phyloP scores from a whole-genome alignment of 164 flowering plant genomes.

The Nymphaea colorata region DNA sequence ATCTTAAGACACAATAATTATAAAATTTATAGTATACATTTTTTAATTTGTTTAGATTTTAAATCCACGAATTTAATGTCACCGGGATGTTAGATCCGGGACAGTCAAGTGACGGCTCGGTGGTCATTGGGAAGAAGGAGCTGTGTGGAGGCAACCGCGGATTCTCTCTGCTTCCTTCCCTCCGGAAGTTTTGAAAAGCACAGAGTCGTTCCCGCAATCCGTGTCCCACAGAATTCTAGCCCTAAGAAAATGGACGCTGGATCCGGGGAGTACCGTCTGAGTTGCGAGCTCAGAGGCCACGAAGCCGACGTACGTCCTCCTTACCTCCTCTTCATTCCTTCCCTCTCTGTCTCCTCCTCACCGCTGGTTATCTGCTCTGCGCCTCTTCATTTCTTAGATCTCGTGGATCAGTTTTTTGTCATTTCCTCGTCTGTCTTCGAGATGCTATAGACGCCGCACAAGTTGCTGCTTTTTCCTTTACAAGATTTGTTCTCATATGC shows the following conservation, averaged over 20 bases:
- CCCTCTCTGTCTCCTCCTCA: neutral
- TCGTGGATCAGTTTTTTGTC: neutral
- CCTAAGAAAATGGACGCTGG: conserved; percentile 37
- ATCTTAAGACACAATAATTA: no score
- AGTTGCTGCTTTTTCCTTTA: neutral
- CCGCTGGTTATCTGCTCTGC: no score
- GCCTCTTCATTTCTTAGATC: neutral
- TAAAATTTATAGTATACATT: no score
- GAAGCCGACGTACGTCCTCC: conserved; percentile 46
- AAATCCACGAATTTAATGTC: no score
- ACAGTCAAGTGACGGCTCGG: no score
- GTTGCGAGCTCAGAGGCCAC: conserved; percentile 58
- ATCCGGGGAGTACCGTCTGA: conserved; percentile 27
- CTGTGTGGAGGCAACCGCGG: no score
- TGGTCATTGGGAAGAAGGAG: no score
- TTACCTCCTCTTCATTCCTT: neutral
- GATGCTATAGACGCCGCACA: neutral
- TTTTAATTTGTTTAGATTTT: no score
- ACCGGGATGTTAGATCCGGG: no score
- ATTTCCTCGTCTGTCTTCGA: neutral
- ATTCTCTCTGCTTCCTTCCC: neutral
- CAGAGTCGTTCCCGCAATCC: neutral
- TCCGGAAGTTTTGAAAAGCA: neutral
- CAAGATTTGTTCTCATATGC: neutral
- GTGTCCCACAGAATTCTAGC: neutral